Percentiles rank a stretch among this genome's conserved stretches.
Conservation (phyloP, 2,329 filamentous ascomycete genomes). For the Phialocephala sp. region DNA sequence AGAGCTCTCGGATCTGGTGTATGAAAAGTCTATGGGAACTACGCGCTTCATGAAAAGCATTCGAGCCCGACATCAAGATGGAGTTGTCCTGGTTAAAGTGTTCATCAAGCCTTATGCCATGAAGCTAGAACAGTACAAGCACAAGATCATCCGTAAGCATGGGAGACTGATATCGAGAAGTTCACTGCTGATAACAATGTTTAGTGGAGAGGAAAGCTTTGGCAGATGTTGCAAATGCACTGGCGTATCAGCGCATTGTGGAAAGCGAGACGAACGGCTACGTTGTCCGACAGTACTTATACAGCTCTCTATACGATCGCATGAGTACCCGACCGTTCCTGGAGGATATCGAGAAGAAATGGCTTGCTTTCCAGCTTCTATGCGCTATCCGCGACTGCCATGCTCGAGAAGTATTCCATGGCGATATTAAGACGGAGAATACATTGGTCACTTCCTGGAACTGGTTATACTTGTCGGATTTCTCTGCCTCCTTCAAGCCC, state of each 20-base stretch:
- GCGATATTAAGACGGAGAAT: constrained; percentile 98
- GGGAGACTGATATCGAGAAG: background rate
- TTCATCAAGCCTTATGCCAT: constrained; percentile 92
- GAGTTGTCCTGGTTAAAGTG: constrained; percentile 91
- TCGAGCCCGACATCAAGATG: constrained; percentile 86
- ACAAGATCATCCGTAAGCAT: constrained; percentile 72
- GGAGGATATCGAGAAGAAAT: constrained; percentile 98
- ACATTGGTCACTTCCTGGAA: constrained; percentile 98
- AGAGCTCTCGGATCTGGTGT: constrained; percentile 86
- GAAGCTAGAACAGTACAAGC: constrained; percentile 79
- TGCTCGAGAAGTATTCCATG: constrained; percentile 86
- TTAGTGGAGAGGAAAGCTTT: constrained; percentile 82
- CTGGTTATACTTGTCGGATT: constrained; percentile 98
- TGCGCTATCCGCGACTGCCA: constrained; percentile 94
- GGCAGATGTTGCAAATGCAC: constrained; percentile 84
- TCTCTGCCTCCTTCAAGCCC: constrained; percentile 94
- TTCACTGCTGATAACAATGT: constrained; percentile 25
- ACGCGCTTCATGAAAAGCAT: constrained; percentile 98
- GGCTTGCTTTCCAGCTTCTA: constrained; percentile 94
- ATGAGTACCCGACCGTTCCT: constrained; percentile 95
- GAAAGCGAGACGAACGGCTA: constrained; percentile 93
- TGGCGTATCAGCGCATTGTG: constrained; percentile 87
- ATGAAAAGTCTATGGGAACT: constrained; percentile 90
- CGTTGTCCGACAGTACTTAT: constrained; percentile 91
- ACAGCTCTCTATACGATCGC: constrained; percentile 96